These are phyloP conservation scores for Pyrenophora tritici-repentis DNA, from an alignment of 2,329 filamentous ascomycete species.

Conservation along the genomic window DNA sequence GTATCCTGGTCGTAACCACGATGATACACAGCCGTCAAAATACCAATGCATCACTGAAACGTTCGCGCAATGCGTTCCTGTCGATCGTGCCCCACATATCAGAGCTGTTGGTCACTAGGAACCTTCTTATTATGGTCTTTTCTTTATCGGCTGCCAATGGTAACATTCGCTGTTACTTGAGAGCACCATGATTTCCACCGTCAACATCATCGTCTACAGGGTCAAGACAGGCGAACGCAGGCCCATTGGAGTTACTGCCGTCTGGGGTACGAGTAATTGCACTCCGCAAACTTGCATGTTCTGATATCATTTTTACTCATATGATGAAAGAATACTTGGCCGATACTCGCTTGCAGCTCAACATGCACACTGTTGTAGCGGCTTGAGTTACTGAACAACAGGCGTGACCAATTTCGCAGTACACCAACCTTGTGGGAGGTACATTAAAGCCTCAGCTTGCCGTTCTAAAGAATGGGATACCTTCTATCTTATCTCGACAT, in stretches of 20 bases:
- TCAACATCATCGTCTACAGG: slow-evolving; percentile 1
- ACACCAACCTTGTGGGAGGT: not conserved
- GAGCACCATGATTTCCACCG: slow-evolving; percentile 2
- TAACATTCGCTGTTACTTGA: slow-evolving; percentile 23
- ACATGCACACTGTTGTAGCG: slow-evolving; percentile 3
- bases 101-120: slow-evolving; percentile 1
- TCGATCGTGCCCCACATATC: slow-evolving; percentile 8
- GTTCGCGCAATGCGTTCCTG: slow-evolving; percentile 5
- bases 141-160: slow-evolving; percentile 12
- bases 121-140: not conserved
- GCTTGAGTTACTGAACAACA: not conserved
- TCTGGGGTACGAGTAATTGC: slow-evolving; percentile 1
- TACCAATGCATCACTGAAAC: not conserved
- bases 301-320: slow-evolving; percentile 23
- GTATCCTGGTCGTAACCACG: too few relatives aligned
- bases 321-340: slow-evolving; percentile 1
- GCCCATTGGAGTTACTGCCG: not conserved
- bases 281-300: slow-evolving; percentile 6
- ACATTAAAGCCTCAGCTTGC: too few relatives aligned
- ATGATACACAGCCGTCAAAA: not conserved
- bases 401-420: slow-evolving; percentile 2
- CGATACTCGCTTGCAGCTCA: slow-evolving; percentile 4
- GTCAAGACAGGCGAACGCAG: not conserved
- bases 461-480: too few relatives aligned
- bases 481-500: not conserved